Base-by-base conservation (phyloP, 148 eudicot genomes). In the Drosera capensis region DNA sequence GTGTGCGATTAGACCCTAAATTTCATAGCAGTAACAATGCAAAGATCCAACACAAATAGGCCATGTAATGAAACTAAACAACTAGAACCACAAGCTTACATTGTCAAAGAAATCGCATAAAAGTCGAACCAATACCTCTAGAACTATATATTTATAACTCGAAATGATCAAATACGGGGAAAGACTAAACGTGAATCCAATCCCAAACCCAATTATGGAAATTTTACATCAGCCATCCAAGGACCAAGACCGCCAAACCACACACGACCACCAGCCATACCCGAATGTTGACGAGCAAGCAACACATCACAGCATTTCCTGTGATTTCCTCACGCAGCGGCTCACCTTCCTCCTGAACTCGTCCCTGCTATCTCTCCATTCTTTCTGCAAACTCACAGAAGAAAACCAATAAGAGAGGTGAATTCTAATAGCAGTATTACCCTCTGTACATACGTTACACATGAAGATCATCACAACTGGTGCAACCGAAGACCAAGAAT, bases 321-420 rank as follows among this genome's bases (percentile, higher is more conserved):
- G 70, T 3, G 70, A 65, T 23, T 45, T 59, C 15, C 70, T 58
- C 56, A 65, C 70, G 14, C 70, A 59, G 12, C 60, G 59, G 5
- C 52, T 23, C 0, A 65, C 70, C 42, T 44, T 65, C 65, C 55
- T 58, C 51, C 19, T 49, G 54, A 65, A 65, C 14, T 59, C 60
- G 12, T 31, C 47, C 49, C 65, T 58, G 8, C 23, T 49, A 0
- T 58, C 70, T 34, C 70, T 65, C 70, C 70, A 65, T 49, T 65
- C 56, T 45, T 36, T 63, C 66, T 61, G 66, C 24, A 25, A 45
- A 28, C n/a, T n/a, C n/a, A n/a, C n/a, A n/a, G n/a, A n/a, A n/a
- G n/a, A n/a, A n/a, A n/a, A n/a, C n/a, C n/a, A n/a, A n/a, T n/a
- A n/a, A n/a, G n/a, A n/a, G n/a, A n/a, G n/a, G n/a, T n/a, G n/a